Percentiles rank a stretch among this genome's conserved stretches.
Evolutionary conservation across 208 protist species (phyloP).

Genomic region (Acanthamoeba lenticulata): DNA sequence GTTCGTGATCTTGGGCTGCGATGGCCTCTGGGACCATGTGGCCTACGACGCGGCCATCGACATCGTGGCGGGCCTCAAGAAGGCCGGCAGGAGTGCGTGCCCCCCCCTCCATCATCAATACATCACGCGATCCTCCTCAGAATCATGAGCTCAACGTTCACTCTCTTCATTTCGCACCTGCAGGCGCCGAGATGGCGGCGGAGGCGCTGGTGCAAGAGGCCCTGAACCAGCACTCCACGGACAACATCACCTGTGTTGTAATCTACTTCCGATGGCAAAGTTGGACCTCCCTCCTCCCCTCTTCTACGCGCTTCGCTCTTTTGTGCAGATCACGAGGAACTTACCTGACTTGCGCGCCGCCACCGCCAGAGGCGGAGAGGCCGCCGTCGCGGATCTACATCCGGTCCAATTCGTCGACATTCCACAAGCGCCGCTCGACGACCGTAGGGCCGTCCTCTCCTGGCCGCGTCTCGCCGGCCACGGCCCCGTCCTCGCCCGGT

Average conservation of each 20-base stretch:
- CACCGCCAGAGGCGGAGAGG: background rate
- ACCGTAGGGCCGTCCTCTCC: background rate
- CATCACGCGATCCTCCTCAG: background rate
- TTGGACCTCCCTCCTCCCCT: background rate
- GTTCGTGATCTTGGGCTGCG: background rate
- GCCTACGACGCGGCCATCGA: constrained; percentile 1
- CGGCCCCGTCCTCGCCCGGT: background rate
- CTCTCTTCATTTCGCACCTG: background rate
- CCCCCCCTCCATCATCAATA: no score
- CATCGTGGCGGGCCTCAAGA: background rate
- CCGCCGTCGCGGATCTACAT: background rate
- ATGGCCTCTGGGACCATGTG: constrained; percentile 2
- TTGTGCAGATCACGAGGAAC: no score
- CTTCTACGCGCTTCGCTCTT: no score
- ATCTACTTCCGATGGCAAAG: background rate
- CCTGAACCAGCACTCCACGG: background rate
- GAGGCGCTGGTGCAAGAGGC: background rate
- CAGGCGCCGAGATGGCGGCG: background rate
- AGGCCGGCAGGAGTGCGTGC: background rate
- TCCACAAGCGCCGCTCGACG: background rate
- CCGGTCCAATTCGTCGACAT: background rate
- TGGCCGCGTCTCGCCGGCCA: background rate
- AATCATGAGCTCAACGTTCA: no score
- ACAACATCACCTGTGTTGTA: background rate
- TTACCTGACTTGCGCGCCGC: background rate